Conservation (phyloP, 2,329 filamentous ascomycete species). For the Fusarium mundagurra region DNA sequence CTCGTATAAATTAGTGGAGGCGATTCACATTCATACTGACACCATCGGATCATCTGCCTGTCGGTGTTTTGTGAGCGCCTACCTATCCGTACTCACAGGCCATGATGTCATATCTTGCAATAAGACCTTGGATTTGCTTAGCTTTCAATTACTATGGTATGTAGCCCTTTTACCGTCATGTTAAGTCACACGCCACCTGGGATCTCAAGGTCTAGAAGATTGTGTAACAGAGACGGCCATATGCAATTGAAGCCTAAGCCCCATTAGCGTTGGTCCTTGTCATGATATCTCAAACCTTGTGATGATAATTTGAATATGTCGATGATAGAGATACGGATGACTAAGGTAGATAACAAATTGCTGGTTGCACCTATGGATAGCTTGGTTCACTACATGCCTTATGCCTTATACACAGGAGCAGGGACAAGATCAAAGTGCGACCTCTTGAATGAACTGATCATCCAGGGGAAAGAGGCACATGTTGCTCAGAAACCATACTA, state of each 20-base stretch:
- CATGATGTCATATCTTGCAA: conserved; percentile 24
- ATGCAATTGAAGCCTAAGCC: neutral
- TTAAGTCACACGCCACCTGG: neutral
- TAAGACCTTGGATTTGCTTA: neutral
- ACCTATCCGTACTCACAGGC: neutral
- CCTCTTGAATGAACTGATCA: neutral
- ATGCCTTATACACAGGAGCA: neutral
- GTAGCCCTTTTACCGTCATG: neutral
- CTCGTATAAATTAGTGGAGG: neutral
- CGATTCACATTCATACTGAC: neutral
- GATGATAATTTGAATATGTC: neutral
- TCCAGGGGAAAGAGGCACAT: neutral
- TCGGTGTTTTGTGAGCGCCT: neutral
- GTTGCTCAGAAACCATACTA: neutral
- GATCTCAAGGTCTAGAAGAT: neutral
- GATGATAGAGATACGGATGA: neutral
- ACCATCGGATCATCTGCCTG: neutral
- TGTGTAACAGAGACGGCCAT: neutral
- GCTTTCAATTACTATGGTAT: neutral
- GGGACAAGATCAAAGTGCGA: neutral
- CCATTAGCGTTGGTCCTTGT: neutral
- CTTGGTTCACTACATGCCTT: neutral
- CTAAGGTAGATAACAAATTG: neutral
- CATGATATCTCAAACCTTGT: neutral
- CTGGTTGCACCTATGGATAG: neutral